Evolutionary conservation across 805 yeast species (phyloP), one percentile per base, ranked within the genome.

Genomic region (Candida bentonensis): DNA sequence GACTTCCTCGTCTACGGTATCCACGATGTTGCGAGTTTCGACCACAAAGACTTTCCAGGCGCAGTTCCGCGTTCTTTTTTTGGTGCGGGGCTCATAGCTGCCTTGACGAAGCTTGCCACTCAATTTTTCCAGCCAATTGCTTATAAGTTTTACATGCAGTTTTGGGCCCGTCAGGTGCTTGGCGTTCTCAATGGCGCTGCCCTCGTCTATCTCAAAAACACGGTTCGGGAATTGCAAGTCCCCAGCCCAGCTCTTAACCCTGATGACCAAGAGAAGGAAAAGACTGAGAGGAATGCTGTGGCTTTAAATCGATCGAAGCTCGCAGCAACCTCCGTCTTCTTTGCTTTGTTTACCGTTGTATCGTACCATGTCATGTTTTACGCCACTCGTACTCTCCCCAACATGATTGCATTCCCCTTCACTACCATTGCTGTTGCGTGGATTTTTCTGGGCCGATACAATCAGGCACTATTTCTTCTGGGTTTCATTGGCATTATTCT

Each of bases 341-440:
- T 71, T 55, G 64, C 72, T 21, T 46, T 81, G 2, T 68, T 87
- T 46, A 67, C 70, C 33, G 61, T 73, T 45, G 60, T 82, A 5
- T 92, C 87, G 58, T 89, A 88, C 64, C 96, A 89, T 58, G 49
- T 85, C 17, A 62, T 80, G 47, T 89, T 68, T 64, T 89, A 89
- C 58, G 68, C 83, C n/a, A 71, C 95, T 2, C 69, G 96, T 51
- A 76, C 94, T 0, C 66, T 89, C 46, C 96, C 96, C n/a, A 89
- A 89, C 61, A 64, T 88, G 46, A 57, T 74, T 15, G 87, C 82
- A 2, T 64, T 89, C 44, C 96, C 96, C 2, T 55, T 84, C 28
- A 79, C 80, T 3, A 73, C 74, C 45, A 53, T 63, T 40, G 81
- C 82, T 0, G 50, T 81, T 39, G 66, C 76, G 3, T 67, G 66